Evolutionary conservation across 129 eudicot genomes (phyloP).

Genomic region (Saussurea involucrata): DNA sequence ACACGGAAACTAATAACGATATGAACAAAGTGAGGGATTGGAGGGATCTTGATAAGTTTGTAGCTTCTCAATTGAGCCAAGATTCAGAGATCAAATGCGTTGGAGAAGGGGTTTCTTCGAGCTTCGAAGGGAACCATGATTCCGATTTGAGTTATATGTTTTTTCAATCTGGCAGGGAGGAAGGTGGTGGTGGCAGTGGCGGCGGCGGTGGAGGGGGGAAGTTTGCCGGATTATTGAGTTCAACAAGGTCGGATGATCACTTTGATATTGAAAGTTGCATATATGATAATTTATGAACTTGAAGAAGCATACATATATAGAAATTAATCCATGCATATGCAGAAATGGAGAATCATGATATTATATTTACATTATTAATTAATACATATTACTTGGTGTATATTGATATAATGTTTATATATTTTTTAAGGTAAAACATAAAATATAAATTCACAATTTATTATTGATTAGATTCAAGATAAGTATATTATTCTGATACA

Average conservation of each 20-base stretch:
- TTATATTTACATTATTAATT: conserved; percentile 5
- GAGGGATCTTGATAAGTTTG: conserved; percentile 96
- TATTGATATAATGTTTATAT: too few relatives aligned
- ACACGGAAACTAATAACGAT: not conserved
- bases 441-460: too few relatives aligned
- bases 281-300: conserved; percentile 52
- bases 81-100: conserved; percentile 35
- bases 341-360: not conserved
- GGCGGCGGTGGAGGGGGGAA: conserved; percentile 10
- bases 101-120: conserved; percentile 19
- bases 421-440: too few relatives aligned
- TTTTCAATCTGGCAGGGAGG: conserved; percentile 32
- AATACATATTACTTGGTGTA: conserved; percentile 1
- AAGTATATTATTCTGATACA: too few relatives aligned
- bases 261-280: conserved; percentile 66
- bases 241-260: conserved; percentile 46
- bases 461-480: too few relatives aligned
- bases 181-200: conserved; percentile 29
- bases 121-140: conserved; percentile 22
- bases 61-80: conserved; percentile 93
- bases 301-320: not conserved
- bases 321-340: conserved; percentile 8
- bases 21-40: conserved; percentile 60
- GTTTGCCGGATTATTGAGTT: conserved; percentile 48
- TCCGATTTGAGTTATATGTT: conserved; percentile 6